These are phyloP conservation scores for Beauveria sp. DNA, from an alignment of 2,329 filamentous ascomycete species.

Conservation along the genomic window DNA sequence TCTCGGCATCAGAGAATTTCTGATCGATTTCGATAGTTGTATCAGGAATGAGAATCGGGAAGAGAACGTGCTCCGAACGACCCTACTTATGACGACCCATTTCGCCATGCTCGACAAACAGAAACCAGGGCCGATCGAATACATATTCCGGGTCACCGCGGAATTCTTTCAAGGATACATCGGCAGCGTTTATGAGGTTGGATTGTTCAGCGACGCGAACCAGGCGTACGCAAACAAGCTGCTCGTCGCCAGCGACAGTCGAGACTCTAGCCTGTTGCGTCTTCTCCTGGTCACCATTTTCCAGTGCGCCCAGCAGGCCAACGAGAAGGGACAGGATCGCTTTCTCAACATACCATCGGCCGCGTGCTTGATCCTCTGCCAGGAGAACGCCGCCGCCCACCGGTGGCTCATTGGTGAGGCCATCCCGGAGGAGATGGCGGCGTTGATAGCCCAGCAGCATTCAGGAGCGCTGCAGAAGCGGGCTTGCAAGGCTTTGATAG, in stretches of 20 bases:
- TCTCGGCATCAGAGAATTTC: too few species aligned
- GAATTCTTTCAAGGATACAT: not conserved
- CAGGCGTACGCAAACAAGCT: not conserved
- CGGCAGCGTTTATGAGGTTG: not conserved
- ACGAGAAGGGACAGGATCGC: not conserved
- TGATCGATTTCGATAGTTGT: too few species aligned
- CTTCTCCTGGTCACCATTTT: not conserved
- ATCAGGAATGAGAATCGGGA: too few species aligned
- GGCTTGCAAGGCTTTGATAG: not conserved
- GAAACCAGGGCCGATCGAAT: not conserved
- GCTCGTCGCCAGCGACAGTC: not conserved
- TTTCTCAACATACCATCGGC: not conserved
- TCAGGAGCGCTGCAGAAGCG: not conserved
- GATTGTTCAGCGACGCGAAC: not conserved
- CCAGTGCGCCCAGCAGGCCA: not conserved
- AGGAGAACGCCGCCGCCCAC: not conserved
- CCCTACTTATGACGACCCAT: not conserved
- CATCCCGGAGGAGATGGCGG: not conserved
- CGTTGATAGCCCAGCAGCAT: not conserved
- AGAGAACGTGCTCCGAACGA: too few species aligned
- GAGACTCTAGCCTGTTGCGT: not conserved
- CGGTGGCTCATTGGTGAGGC: not conserved
- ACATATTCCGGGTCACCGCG: not conserved
- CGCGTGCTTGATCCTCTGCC: not conserved
- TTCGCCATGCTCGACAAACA: not conserved